Conservation (phyloP, 768 basidiomycete genomes). For the Suillus placidus region DNA sequence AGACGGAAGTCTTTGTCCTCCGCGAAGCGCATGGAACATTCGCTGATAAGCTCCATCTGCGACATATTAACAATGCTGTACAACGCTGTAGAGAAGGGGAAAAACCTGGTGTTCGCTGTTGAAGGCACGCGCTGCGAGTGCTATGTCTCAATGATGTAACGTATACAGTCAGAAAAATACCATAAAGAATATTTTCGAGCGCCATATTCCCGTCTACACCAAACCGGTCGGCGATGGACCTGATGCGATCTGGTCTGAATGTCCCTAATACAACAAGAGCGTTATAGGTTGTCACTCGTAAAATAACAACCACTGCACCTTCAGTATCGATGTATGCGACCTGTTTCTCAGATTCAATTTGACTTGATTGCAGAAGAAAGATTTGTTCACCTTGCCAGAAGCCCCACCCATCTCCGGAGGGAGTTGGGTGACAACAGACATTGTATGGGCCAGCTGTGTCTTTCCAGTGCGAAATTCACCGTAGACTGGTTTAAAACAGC, state of each 20-base stretch:
- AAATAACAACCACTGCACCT: constrained; percentile 40
- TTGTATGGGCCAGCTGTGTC: constrained; percentile 94
- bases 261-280: constrained; percentile 58
- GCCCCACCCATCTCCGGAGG: constrained; percentile 91
- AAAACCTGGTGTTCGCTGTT: constrained; percentile 90
- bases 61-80: constrained; percentile 13
- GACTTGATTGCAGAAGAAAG: not conserved
- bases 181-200: constrained; percentile 90
- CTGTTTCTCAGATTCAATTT: constrained; percentile 35
- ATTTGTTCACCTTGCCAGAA: constrained; percentile 67
- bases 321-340: constrained; percentile 94
- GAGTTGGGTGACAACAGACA: constrained; percentile 89
- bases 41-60: constrained; percentile 90
- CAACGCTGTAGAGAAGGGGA: not conserved
- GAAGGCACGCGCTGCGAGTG: constrained; percentile 72
- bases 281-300: constrained; percentile 9
- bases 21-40: constrained; percentile 84
- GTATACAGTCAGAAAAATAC: constrained; percentile 36
- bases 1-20: constrained; percentile 86
- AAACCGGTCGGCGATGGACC: constrained; percentile 88
- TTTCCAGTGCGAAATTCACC: constrained; percentile 97
- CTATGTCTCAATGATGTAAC: constrained; percentile 16
- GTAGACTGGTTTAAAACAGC: constrained; percentile 59
- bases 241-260: constrained; percentile 92
- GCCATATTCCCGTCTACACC: constrained; percentile 90